A percentile compares a stretch with the other conserved stretches of the same genome.
phyloP scores from a whole-genome alignment of 805 yeast genomes.

The Komagataella ulmi region DNA sequence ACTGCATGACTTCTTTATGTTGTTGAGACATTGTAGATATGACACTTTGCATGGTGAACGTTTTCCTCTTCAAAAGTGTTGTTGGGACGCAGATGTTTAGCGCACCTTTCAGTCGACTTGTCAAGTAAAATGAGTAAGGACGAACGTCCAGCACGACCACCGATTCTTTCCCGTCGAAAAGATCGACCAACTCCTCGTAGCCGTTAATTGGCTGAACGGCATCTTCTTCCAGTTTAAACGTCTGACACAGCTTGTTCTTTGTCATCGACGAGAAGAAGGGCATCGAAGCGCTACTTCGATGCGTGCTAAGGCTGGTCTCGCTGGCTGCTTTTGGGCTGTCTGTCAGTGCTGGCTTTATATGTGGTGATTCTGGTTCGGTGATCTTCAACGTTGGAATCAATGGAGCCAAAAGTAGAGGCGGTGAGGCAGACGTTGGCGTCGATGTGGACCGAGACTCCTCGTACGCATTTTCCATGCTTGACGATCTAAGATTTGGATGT shows the following conservation, averaged over 20 bases:
- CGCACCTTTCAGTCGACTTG: constrained; percentile 17
- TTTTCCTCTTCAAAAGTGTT: constrained; percentile 25
- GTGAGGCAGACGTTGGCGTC: neutral
- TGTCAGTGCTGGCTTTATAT: neutral
- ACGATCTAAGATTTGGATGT: neutral
- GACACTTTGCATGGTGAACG: constrained; percentile 20
- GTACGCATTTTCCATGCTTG: neutral
- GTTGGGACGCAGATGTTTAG: constrained; percentile 29
- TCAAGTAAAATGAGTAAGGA: constrained; percentile 22
- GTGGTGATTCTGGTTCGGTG: neutral
- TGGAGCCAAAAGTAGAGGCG: neutral
- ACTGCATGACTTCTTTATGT: constrained; percentile 5
- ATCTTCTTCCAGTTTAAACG: neutral
- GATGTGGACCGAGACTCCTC: neutral
- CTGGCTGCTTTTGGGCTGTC: neutral
- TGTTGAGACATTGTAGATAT: constrained; percentile 19
- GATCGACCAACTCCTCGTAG: neutral
- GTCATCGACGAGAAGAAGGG: neutral
- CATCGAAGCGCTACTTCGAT: neutral
- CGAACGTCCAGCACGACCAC: constrained; percentile 19
- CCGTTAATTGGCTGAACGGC: neutral
- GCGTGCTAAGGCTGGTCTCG: neutral
- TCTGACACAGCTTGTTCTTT: neutral
- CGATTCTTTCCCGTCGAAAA: neutral
- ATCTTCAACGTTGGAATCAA: neutral